Evolutionary conservation across 2,329 filamentous ascomycete species (phyloP).

Genomic region (Colletotrichum musae): DNA sequence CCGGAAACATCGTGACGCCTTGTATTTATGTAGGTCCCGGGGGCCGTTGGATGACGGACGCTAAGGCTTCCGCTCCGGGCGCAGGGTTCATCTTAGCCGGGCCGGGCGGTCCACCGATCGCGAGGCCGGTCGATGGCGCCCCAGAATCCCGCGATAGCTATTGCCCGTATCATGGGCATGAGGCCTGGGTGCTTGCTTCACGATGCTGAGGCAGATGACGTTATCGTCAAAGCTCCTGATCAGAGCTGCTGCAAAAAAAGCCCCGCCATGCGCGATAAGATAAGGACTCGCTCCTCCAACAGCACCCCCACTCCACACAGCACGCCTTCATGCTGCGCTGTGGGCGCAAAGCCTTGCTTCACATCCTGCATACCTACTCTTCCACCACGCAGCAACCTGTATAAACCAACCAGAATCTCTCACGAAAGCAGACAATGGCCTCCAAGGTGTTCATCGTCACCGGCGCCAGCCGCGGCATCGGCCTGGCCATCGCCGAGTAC

Average conservation of each 20-base stretch:
- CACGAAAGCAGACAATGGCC: constrained; percentile 52
- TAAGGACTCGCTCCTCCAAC: constrained; percentile 8
- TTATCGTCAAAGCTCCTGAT: neutral
- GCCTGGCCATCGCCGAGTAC: constrained; percentile 67
- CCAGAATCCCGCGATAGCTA: constrained; percentile 77
- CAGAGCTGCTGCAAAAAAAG: too few relatives aligned
- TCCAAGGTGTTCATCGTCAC: constrained; percentile 80
- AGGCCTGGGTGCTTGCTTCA: neutral
- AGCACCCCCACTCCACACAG: constrained; percentile 21
- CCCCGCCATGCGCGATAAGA: constrained; percentile 26
- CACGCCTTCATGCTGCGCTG: neutral
- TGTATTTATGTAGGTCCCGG: too few relatives aligned
- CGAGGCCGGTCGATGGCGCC: constrained; percentile 72
- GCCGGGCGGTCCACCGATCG: constrained; percentile 63
- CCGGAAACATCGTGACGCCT: too few relatives aligned
- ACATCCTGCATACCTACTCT: neutral
- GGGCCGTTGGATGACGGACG: too few relatives aligned
- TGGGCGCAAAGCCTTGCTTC: constrained; percentile 1
- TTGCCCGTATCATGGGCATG: constrained; percentile 60
- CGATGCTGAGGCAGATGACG: constrained; percentile 9
- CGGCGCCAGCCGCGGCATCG: constrained; percentile 75
- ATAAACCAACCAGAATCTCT: neutral
- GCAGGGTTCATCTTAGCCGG: too few relatives aligned
- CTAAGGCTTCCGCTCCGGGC: too few relatives aligned
- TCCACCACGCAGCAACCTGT: too few relatives aligned